phyloP scores from a whole-genome alignment of 495 filamentous ascomycete species.

The Podospora pseudopauciseta region DNA sequence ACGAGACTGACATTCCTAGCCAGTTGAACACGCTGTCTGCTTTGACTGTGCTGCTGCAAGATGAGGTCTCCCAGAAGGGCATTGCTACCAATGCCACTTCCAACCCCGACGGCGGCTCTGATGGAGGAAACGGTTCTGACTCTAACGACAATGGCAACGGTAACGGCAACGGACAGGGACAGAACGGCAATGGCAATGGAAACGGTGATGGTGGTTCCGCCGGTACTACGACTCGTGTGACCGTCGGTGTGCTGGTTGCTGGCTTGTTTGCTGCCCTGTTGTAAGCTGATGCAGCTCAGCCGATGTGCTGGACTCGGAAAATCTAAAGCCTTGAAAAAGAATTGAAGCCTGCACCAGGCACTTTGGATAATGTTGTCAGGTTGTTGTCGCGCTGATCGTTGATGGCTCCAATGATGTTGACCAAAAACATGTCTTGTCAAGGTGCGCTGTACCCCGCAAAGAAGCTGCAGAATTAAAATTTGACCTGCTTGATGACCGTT shows the following conservation, averaged over 20 bases:
- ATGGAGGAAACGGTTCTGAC: conserved; percentile 13
- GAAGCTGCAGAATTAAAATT: no score
- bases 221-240: conserved; percentile 2
- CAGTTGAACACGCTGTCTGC: conserved; percentile 64
- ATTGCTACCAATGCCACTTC: conserved; percentile 22
- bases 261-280: background rate
- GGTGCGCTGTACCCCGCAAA: no score
- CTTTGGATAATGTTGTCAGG: background rate
- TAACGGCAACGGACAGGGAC: background rate
- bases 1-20: conserved; percentile 56
- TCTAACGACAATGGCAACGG: background rate
- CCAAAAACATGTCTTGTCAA: background rate
- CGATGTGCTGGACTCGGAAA: background rate
- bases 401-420: no score
- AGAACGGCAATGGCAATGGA: conserved; percentile 1
- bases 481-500: no score
- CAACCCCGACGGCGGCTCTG: conserved; percentile 17
- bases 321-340: background rate
- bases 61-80: conserved; percentile 24
- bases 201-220: background rate
- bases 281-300: background rate
- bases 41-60: conserved; percentile 51
- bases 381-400: no score
- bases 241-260: conserved; percentile 3
- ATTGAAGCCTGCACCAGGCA: background rate